Evolutionary conservation across 2,329 filamentous ascomycete genomes (phyloP).

Genomic region (Sclerotinia borealis): DNA sequence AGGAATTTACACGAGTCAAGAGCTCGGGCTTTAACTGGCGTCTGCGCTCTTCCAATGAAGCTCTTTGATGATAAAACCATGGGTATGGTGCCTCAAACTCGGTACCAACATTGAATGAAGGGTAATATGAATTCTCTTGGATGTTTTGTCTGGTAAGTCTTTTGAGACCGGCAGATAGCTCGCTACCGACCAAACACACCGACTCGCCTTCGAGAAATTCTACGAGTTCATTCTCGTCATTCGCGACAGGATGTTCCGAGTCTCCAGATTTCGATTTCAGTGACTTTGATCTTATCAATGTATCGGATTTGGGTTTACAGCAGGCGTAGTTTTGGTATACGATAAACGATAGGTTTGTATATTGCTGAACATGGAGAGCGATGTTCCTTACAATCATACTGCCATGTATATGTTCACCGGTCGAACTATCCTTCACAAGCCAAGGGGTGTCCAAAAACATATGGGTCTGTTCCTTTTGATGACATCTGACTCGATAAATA

Average conservation of each 20-base stretch:
- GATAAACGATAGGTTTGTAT: constrained; percentile 7
- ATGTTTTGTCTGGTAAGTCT: constrained; percentile 12
- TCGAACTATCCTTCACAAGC: not conserved
- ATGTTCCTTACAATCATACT: constrained; percentile 8
- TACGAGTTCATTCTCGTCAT: not conserved
- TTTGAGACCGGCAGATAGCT: constrained; percentile 10
- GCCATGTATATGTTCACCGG: constrained; percentile 1
- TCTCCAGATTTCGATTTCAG: not conserved
- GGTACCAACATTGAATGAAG: constrained; percentile 10
- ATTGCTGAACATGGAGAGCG: constrained; percentile 1
- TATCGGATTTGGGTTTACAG: not conserved
- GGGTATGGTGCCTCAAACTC: constrained; percentile 11
- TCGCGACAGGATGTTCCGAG: not conserved
- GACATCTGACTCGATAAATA: constrained; percentile 10
- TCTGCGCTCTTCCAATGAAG: constrained; percentile 9
- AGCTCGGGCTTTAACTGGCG: constrained; percentile 10
- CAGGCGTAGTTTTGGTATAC: constrained; percentile 10
- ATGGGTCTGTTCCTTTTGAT: not conserved
- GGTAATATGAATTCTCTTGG: constrained; percentile 9
- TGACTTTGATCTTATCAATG: too few relatives aligned
- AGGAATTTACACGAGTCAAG: constrained; percentile 9
- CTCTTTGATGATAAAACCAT: constrained; percentile 13
- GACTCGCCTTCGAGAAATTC: constrained; percentile 1
- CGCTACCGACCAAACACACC: constrained; percentile 4
- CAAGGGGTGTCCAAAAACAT: constrained; percentile 12